Evolutionary conservation across 2,329 filamentous ascomycete genomes (phyloP), one percentile per base, ranked within the genome.

Genomic region (Colletotrichum sp.): DNA sequence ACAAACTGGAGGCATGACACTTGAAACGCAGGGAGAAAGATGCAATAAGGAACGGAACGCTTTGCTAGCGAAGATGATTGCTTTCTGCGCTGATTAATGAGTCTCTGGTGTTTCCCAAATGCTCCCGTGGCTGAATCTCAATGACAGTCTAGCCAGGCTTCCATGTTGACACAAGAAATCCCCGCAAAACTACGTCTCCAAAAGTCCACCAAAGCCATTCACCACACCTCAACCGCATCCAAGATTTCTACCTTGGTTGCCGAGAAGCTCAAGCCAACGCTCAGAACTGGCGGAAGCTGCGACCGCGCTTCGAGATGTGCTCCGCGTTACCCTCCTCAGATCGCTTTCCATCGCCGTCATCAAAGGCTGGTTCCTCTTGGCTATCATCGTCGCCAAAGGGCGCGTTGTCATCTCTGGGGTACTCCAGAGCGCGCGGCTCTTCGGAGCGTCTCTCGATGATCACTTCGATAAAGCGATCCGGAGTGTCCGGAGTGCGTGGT

Each of bases 351-450:
- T 52, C 22, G 6, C 43, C n/a, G 1, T 13, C 43, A 52, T 52
- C 43, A 3, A 4, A 25, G 0, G 43, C 43, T 2, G 43, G n/a
- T 0, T 52, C 43, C 10, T 52, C 43, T 0, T 0, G 3, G 2
- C 43, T 52, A 13, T 52, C 43, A 22, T 25, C 43, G 4, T 52
- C n/a, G 43, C n/a, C 43, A 8, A 25, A 25, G 1, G 43, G 43
- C 0, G n/a, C 3, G 12, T 52, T 52, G 1, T 52, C 43, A 8
- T 25, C 43, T 52, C 43, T 22, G n/a, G 43, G 6, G 6, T 22
- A 8, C 43, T 52, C n/a, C 13, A 52, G 3, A 1, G 10, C 43
- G 43, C 43, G n/a, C n/a, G 43, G 43, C 2, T 22, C n/a, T 0
- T 52, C 10, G 12, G n/a, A 52, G 43, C n/a, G n/a, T 25, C n/a